phyloP scores from a whole-genome alignment of 1,139 yeast species.

The Dujonia santamariae region DNA sequence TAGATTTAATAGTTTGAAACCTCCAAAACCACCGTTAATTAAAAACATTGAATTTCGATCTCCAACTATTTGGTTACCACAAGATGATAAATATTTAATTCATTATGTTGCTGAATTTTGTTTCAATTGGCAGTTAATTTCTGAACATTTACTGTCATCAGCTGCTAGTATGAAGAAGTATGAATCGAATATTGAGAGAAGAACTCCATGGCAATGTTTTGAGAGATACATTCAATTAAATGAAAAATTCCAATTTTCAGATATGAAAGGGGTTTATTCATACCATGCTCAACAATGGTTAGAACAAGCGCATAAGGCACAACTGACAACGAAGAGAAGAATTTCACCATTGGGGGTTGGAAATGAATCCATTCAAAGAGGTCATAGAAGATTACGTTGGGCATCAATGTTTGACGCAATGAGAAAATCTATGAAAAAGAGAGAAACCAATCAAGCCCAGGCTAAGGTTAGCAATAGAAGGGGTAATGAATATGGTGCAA shows the following conservation, averaged over 20 bases:
- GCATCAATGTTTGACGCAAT: slow-evolving; percentile 97
- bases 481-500: slow-evolving; percentile 8
- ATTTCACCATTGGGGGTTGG: slow-evolving; percentile 92
- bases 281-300: slow-evolving; percentile 87
- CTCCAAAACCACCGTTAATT: slow-evolving; percentile 86
- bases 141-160: slow-evolving; percentile 67
- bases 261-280: slow-evolving; percentile 85
- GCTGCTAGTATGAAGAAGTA: slow-evolving; percentile 61
- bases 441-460: slow-evolving; percentile 53
- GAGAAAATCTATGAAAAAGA: slow-evolving; percentile 82
- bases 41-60: slow-evolving; percentile 77
- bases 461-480: slow-evolving; percentile 36
- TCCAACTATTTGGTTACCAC: slow-evolving; percentile 95
- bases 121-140: slow-evolving; percentile 90
- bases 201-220: slow-evolving; percentile 99
- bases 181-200: slow-evolving; percentile 83
- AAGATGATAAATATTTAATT: slow-evolving; percentile 79
- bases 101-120: slow-evolving; percentile 82
- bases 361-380: slow-evolving; percentile 86
- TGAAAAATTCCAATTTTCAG: slow-evolving; percentile 80
- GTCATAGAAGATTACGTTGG: slow-evolving; percentile 83
- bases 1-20: slow-evolving; percentile 60
- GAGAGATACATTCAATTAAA: slow-evolving; percentile 92
- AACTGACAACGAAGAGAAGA: slow-evolving; percentile 81
- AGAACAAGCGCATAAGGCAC: slow-evolving; percentile 86